Base-by-base conservation (phyloP, 2,329 filamentous ascomycete species). In the Coniella lustricola region DNA sequence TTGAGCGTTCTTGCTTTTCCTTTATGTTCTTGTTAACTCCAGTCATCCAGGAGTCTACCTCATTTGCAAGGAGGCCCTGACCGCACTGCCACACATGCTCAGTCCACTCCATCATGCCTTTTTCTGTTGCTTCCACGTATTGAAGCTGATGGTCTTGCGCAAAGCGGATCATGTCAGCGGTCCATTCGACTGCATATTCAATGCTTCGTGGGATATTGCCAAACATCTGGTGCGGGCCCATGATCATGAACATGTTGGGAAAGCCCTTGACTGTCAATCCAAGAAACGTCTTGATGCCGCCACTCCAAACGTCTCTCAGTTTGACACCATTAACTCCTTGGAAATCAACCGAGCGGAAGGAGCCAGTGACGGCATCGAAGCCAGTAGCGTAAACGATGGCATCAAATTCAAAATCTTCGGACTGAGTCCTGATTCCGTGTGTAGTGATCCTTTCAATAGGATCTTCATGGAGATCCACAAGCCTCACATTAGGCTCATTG, bases 1-100 rank as follows among this genome's bases (percentile, higher is more conserved):
- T 64, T 8, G 62, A 69, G 39, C 73, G 62, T 51, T 66, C 67
- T 54, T 69, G 64, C 61, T 75, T 75, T 33, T 66, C 61, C 14
- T 62, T 60, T 34, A 76, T 56, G 49, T 77, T 76, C 53, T 65
- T 73, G 53, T 77, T 77, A 2, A 77, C 70, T 0, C 74, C 75
- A 2, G 73, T 77, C 73, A 77, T 76, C 75, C 74, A 78, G 1
- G 66, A 70, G 51, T 77, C 73, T 0, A 75, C 69, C 52, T 75
- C 67, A 50, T 71, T 72, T 0, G 66, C 63, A 21, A 77, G 54
- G 9, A 71, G 50, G 0, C 73, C 73, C 32, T 68, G 58, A 0
- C 67, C 66, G 44, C 70, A 73, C 3, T 71, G 63, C 20, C 67
- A 59, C 2, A 77, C 74, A 61, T 76, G 74, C 34, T 71, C 58